A percentile compares a stretch with the other conserved stretches of the same genome.
Conservation (phyloP, 495 filamentous ascomycete species). For the Niebla homalea region DNA sequence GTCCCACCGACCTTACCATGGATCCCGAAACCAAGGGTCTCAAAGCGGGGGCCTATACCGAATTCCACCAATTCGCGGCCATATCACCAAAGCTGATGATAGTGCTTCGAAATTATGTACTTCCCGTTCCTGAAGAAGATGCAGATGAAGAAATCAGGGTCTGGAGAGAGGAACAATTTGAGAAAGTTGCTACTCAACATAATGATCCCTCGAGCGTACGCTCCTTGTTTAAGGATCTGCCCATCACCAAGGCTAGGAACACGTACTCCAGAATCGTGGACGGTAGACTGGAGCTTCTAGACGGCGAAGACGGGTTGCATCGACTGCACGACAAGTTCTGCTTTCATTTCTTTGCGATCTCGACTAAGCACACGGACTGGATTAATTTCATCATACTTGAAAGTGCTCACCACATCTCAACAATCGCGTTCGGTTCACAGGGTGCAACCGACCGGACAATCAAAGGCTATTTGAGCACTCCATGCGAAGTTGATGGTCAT, state of each 20-base stretch:
- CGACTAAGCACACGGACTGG: slow-evolving; percentile 22
- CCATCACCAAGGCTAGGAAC: slow-evolving; percentile 27
- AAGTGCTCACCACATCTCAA: slow-evolving; percentile 15
- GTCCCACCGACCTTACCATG: slow-evolving; percentile 18
- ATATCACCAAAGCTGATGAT: slow-evolving; percentile 39
- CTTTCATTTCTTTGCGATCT: slow-evolving; percentile 28
- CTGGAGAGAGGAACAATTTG: background rate
- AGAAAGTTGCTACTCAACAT: slow-evolving; percentile 1
- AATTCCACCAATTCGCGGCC: slow-evolving; percentile 33
- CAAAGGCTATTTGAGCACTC: slow-evolving; percentile 21
- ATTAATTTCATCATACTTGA: slow-evolving; percentile 34
- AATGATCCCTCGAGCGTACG: slow-evolving; percentile 4
- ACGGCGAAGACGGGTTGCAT: background rate
- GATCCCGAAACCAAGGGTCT: background rate
- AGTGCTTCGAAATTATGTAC: slow-evolving; percentile 25
- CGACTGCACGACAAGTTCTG: slow-evolving; percentile 20
- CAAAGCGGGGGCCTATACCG: slow-evolving; percentile 14
- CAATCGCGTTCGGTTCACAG: slow-evolving; percentile 20
- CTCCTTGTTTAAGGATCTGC: slow-evolving; percentile 25
- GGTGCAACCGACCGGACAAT: slow-evolving; percentile 16
- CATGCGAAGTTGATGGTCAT: background rate
- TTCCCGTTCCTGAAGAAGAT: slow-evolving; percentile 14
- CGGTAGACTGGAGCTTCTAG: slow-evolving; percentile 9
- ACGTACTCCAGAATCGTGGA: slow-evolving; percentile 24
- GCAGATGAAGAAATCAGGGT: slow-evolving; percentile 2